Conservation (phyloP, 768 basidiomycete species). For the Lyophyllum semitale region DNA sequence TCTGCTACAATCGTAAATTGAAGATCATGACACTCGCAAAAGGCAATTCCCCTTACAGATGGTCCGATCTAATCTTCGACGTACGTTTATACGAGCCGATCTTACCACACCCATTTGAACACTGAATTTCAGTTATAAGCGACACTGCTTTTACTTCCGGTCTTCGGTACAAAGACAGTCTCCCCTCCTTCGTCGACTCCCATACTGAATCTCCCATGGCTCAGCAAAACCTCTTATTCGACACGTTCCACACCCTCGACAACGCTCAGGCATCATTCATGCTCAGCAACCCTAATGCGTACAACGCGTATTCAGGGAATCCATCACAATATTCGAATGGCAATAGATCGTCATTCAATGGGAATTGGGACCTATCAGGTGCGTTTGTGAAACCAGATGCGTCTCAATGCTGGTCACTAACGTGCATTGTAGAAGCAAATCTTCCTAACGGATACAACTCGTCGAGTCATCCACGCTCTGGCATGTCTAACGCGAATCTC, state of each 20-base stretch:
- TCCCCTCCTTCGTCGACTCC: conserved; percentile 1
- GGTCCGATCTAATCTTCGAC: conserved; percentile 20
- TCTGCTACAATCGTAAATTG: neutral
- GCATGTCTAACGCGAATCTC: neutral
- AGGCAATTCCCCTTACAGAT: conserved; percentile 18
- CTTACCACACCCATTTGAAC: conserved; percentile 17
- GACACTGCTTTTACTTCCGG: conserved; percentile 6
- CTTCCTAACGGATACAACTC: neutral
- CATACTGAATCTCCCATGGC: conserved; percentile 6
- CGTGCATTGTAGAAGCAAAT: neutral
- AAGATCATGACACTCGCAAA: conserved; percentile 7
- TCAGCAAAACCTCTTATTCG: conserved; percentile 11
- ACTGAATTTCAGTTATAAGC: conserved; percentile 16
- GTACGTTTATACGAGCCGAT: conserved; percentile 11
- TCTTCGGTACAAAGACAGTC: conserved; percentile 8
- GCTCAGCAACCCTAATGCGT: conserved; percentile 5
- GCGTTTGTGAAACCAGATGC: neutral
- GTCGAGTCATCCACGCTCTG: conserved; percentile 8
- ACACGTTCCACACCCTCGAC: conserved; percentile 14
- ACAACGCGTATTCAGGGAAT: conserved; percentile 15
- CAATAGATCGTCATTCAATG: conserved; percentile 5
- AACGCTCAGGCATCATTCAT: conserved; percentile 15
- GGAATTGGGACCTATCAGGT: conserved; percentile 13
- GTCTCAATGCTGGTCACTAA: neutral
- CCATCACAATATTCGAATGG: conserved; percentile 9